Percentiles rank a stretch among this genome's conserved stretches.
Conservation (phyloP, 228 moss, liverwort and hornwort species). For the Sphagnum fallax region DNA sequence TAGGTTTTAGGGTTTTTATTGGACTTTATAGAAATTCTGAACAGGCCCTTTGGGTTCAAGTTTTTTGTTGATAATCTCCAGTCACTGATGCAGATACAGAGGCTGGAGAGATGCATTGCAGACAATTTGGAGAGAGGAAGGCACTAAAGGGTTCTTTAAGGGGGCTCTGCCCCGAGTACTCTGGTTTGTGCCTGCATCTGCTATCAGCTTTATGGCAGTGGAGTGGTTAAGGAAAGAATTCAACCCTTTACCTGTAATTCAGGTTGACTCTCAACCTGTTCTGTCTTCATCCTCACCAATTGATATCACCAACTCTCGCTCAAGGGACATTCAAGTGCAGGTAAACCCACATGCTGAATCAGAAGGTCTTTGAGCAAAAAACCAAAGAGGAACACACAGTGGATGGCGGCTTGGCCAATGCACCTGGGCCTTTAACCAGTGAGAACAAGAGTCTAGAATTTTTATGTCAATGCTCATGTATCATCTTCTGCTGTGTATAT, state of each 20-base stretch:
- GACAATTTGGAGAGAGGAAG: constrained; percentile 83
- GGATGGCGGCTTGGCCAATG: too few species aligned
- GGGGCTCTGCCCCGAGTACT: constrained; percentile 78
- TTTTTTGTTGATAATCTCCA: not conserved
- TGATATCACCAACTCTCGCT: constrained; percentile 15
- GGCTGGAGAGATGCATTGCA: constrained; percentile 93
- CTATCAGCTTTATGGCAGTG: constrained; percentile 90
- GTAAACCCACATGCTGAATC: constrained; percentile 19
- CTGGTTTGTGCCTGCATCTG: constrained; percentile 98
- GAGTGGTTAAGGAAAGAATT: constrained; percentile 88
- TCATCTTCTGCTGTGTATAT: too few species aligned
- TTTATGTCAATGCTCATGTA: too few species aligned
- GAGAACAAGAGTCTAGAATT: too few species aligned
- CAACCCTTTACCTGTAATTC: constrained; percentile 37
- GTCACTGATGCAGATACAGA: constrained; percentile 32
- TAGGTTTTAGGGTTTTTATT: too few species aligned
- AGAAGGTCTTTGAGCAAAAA: constrained; percentile 25
- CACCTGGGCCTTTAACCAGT: too few species aligned
- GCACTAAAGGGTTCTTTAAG: constrained; percentile 70
- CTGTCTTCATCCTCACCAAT: constrained; percentile 9
- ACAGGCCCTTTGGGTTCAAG: not conserved
- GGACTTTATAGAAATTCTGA: too few species aligned
- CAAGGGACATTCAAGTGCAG: constrained; percentile 23
- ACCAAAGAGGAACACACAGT: too few species aligned
- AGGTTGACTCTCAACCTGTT: constrained; percentile 34